These are phyloP conservation scores for Centella asiatica DNA, from an alignment of 129 eudicot genomes.

Conservation along the genomic window DNA sequence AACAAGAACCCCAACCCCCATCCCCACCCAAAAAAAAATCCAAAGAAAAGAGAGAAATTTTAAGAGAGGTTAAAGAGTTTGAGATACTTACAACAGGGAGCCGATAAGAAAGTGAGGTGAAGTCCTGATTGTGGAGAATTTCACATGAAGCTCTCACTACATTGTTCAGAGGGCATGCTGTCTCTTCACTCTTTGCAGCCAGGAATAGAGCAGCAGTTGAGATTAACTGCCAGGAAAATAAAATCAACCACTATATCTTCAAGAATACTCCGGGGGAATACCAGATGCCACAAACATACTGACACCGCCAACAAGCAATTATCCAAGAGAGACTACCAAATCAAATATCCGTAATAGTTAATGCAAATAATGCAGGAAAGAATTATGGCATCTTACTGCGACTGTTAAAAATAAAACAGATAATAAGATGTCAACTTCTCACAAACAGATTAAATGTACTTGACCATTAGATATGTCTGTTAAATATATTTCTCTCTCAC, in stretches of 20 bases:
- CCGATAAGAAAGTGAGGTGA: conserved; percentile 45
- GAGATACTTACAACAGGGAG: conserved; percentile 56
- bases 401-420: background rate
- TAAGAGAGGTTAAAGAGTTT: background rate
- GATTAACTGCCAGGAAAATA: conserved; percentile 45
- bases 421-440: background rate
- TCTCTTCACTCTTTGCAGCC: conserved; percentile 94
- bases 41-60: background rate
- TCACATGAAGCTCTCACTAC: conserved; percentile 74
- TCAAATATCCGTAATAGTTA: too few relatives aligned
- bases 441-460: too few relatives aligned
- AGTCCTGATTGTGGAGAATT: conserved; percentile 66
- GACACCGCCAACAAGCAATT: background rate
- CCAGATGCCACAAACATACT: background rate
- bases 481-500: too few relatives aligned
- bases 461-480: too few relatives aligned
- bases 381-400: background rate
- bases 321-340: background rate
- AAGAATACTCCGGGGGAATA: background rate
- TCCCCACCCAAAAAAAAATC: background rate
- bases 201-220: conserved; percentile 93
- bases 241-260: conserved; percentile 2
- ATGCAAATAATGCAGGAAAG: too few relatives aligned
- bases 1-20: background rate
- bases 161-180: conserved; percentile 67